phyloP scores from a whole-genome alignment of 129 eudicot genomes.

The Flaveria ramosissima region DNA sequence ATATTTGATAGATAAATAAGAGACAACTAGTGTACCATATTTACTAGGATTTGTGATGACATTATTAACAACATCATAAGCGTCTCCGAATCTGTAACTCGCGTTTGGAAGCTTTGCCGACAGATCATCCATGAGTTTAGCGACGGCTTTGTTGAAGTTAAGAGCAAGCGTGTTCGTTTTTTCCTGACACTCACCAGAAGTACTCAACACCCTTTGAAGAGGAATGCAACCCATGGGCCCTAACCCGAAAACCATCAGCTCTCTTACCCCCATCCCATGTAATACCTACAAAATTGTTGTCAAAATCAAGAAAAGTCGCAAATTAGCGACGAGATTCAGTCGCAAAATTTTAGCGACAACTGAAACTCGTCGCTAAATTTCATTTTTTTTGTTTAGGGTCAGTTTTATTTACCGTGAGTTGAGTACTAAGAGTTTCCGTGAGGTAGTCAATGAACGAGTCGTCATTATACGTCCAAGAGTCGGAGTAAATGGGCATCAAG shows the following conservation, averaged over 20 bases:
- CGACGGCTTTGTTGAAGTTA: constrained; percentile 57
- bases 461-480: constrained; percentile 85
- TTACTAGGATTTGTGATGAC: constrained; percentile 64
- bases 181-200: constrained; percentile 76
- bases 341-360: background rate
- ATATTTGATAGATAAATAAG: background rate
- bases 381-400: background rate
- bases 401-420: constrained; percentile 54
- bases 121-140: constrained; percentile 53
- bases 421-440: constrained; percentile 61
- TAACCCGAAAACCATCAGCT: constrained; percentile 85
- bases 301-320: background rate
- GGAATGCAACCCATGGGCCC: constrained; percentile 99
- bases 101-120: constrained; percentile 71
- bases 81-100: constrained; percentile 74
- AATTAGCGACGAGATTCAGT: background rate
- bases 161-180: constrained; percentile 76
- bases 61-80: constrained; percentile 88
- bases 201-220: constrained; percentile 83
- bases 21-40: constrained; percentile 48
- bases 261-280: constrained; percentile 76
- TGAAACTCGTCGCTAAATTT: background rate
- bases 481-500: constrained; percentile 82
- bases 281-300: constrained; percentile 41
- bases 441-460: constrained; percentile 55